These are phyloP conservation scores for Fragilaria radians DNA, from an alignment of 108 stramenopile genomes.

Conservation along the genomic window DNA sequence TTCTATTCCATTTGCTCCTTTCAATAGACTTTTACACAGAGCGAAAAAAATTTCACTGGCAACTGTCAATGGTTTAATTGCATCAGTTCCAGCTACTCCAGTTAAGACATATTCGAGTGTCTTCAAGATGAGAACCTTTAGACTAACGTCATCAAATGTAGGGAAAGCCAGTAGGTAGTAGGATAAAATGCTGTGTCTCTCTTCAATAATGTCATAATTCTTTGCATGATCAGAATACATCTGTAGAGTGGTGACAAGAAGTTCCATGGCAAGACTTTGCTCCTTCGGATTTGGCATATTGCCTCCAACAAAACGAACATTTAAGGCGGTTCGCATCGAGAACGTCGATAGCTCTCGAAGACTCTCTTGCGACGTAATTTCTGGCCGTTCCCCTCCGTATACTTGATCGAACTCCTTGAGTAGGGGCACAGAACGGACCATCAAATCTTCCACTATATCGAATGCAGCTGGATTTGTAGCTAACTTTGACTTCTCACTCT, in stretches of 20 bases:
- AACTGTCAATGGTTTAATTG: slow-evolving; percentile 61
- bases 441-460: slow-evolving; percentile 70
- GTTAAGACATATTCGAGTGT: slow-evolving; percentile 90
- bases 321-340: slow-evolving; percentile 34
- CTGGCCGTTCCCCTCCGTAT: slow-evolving; percentile 43
- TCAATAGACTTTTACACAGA: slow-evolving; percentile 65
- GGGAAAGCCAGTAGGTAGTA: slow-evolving; percentile 82
- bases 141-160: slow-evolving; percentile 69
- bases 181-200: slow-evolving; percentile 63
- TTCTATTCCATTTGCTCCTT: slow-evolving; percentile 10
- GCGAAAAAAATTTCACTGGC: slow-evolving; percentile 77
- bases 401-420: slow-evolving; percentile 41
- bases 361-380: slow-evolving; percentile 13
- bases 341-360: slow-evolving; percentile 39
- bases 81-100: slow-evolving; percentile 62
- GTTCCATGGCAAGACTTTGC: slow-evolving; percentile 37
- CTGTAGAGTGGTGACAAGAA: slow-evolving; percentile 77
- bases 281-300: neutral
- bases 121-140: slow-evolving; percentile 87
- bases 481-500: slow-evolving; percentile 29
- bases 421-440: slow-evolving; percentile 61
- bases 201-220: slow-evolving; percentile 86
- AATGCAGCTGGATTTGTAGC: slow-evolving; percentile 65
- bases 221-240: slow-evolving; percentile 87
- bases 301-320: slow-evolving; percentile 26